These are phyloP conservation scores for Metschnikowia henanensis DNA, from an alignment of 805 yeast species.

Conservation along the genomic window DNA sequence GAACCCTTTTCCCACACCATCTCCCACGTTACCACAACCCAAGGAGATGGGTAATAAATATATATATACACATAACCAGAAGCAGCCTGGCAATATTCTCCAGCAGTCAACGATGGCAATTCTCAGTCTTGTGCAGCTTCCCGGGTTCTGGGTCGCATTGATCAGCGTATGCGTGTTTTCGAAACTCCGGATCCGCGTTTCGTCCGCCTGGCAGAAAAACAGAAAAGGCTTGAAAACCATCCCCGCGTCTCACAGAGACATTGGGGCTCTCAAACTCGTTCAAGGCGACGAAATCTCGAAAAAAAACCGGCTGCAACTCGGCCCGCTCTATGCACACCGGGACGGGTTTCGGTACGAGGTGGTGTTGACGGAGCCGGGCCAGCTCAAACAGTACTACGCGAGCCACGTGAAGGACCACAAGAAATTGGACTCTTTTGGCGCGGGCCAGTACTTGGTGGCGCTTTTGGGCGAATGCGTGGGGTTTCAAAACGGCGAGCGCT, in stretches of 20 bases:
- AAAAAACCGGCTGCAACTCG: background rate
- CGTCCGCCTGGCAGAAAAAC: background rate
- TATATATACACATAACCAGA: too few relatives aligned
- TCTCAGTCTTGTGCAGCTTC: background rate
- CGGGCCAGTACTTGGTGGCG: background rate
- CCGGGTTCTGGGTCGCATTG: background rate
- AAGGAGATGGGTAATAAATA: too few relatives aligned
- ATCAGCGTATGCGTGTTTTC: background rate
- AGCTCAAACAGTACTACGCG: background rate
- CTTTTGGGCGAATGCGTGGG: background rate
- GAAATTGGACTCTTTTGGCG: background rate
- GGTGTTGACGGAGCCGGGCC: background rate
- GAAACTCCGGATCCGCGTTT: background rate
- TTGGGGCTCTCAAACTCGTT: background rate
- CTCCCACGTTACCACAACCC: too few relatives aligned
- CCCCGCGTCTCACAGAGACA: background rate
- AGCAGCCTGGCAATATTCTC: background rate
- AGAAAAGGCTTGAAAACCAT: background rate
- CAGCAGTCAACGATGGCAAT: background rate
- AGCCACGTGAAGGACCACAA: background rate
- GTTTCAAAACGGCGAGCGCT: background rate
- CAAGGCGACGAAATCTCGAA: background rate
- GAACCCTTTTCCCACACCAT: background rate
- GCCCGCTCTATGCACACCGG: background rate
- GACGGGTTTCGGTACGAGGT: background rate